Base-by-base conservation (phyloP, 2,329 filamentous ascomycete species). In the Phialocephala subalpina region DNA sequence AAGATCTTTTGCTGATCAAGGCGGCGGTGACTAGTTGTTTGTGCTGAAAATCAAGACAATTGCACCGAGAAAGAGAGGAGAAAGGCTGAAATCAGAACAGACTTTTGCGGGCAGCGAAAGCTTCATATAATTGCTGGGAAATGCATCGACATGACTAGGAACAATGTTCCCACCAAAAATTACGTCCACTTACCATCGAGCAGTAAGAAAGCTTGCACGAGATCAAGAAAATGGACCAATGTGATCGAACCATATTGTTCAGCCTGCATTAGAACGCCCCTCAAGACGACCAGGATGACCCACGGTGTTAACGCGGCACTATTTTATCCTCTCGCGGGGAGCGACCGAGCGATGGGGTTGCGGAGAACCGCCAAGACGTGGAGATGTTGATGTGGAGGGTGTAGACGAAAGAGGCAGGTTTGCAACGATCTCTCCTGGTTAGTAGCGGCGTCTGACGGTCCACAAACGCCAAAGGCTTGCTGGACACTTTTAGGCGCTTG, bases 361-460 rank as follows among this genome's bases (percentile, higher is more conserved):
- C 6, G 45, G 45, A 49, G 45, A 49, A n/a, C 45, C 45, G 49
- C 49, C 25, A 33, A 53, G 49, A 53, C 11, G 6, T 29, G 25
- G 25, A 33, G 22, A 53, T 33, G 49, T 53, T 25, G 27, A 18
- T 53, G 49, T 53, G 49, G 49, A 29, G 49, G 3, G 25, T 22
- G 7, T 2, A 2, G 7, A 27, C 49, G 14, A 16, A 53, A 33
- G 49, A 29, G 49, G 49, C 1, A 53, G 49, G 49, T 53, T 12
- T 18, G n/a, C 22, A 2, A 36, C 27, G 2, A 11, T 6, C 14
- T 20, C 11, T 35, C 7, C 53, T 11, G 53, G 53, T 25, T 5
- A 35, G 4, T 11, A 5, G 12, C 33, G 55, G 55, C 33, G 25
- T 57, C 14, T 57, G 55, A 57, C 55, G 55, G 55, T 38, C 29